These are phyloP conservation scores for Cercospora brassicicola DNA, from an alignment of 2,329 filamentous ascomycete genomes.

Conservation along the genomic window DNA sequence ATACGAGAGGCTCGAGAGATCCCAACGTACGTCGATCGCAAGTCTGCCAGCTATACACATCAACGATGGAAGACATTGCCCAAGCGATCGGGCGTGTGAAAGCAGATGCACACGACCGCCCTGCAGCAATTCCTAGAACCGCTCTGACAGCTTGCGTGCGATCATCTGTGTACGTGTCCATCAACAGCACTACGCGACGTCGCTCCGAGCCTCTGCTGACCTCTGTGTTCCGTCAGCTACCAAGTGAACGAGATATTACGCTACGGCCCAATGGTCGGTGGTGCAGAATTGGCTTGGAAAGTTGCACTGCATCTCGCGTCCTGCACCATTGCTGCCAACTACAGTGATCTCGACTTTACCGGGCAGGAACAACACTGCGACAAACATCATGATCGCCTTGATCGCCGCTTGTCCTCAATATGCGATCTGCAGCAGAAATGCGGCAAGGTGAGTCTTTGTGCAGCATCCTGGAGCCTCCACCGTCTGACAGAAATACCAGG, in stretches of 20 bases:
- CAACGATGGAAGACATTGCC: neutral
- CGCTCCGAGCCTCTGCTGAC: neutral
- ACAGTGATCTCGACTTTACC: neutral
- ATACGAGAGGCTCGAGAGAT: constrained; percentile 5
- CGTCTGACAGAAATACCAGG: neutral
- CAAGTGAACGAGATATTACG: constrained; percentile 6
- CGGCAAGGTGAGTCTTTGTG: constrained; percentile 1
- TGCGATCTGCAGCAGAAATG: constrained; percentile 2
- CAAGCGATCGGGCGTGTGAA: neutral
- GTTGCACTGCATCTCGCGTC: neutral
- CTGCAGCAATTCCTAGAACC: neutral
- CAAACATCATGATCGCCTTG: constrained; percentile 5
- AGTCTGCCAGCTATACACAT: neutral
- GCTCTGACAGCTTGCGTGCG: constrained; percentile 1
- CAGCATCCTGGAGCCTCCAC: neutral
- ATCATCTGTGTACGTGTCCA: neutral
- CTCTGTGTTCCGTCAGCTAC: neutral
- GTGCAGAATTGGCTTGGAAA: constrained; percentile 11
- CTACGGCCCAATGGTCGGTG: constrained; percentile 5
- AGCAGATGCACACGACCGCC: neutral
- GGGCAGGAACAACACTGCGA: constrained; percentile 4
- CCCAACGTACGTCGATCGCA: neutral
- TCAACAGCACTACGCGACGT: neutral
- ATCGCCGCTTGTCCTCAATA: constrained; percentile 2
- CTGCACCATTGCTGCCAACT: neutral